Evolutionary conservation across 257 asterid species (phyloP).

Genomic region (Scutellaria galericulata): DNA sequence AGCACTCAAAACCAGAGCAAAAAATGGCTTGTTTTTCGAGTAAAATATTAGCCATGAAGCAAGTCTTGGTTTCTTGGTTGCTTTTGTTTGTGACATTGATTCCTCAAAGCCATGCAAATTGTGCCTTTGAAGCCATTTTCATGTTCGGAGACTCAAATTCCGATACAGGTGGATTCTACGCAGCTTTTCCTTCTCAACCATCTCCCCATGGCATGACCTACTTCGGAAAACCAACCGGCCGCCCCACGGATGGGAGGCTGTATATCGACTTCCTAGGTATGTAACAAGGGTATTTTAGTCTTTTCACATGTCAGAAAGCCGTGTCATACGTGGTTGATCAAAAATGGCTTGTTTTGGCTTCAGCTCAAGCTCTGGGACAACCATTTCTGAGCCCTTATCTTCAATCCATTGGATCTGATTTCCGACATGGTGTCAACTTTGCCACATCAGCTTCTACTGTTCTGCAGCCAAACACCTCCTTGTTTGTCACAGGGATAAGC

Average conservation of each 20-base stretch:
- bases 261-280: constrained; percentile 69
- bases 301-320: too few relatives aligned
- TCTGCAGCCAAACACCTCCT: constrained; percentile 60
- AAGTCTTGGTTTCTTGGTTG: constrained; percentile 38
- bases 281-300: too few relatives aligned
- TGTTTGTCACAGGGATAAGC: constrained; percentile 62
- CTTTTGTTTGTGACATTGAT: constrained; percentile 35
- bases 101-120: constrained; percentile 41
- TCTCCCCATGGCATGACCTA: constrained; percentile 78
- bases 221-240: constrained; percentile 67
- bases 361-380: constrained; percentile 69
- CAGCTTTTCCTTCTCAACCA: constrained; percentile 69
- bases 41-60: constrained; percentile 7
- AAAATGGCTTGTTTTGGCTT: constrained; percentile 19
- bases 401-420: constrained; percentile 69
- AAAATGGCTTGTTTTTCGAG: constrained; percentile 26
- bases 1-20: background rate
- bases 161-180: constrained; percentile 67
- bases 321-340: background rate
- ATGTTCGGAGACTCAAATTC: constrained; percentile 79
- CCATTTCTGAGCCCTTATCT: constrained; percentile 76
- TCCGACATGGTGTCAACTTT: constrained; percentile 64
- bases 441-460: constrained; percentile 75
- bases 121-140: constrained; percentile 64
- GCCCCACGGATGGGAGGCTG: constrained; percentile 70